Percentiles rank a stretch among this genome's conserved stretches.
Conservation (phyloP, 768 basidiomycete species). For the Podaxis rugospora region DNA sequence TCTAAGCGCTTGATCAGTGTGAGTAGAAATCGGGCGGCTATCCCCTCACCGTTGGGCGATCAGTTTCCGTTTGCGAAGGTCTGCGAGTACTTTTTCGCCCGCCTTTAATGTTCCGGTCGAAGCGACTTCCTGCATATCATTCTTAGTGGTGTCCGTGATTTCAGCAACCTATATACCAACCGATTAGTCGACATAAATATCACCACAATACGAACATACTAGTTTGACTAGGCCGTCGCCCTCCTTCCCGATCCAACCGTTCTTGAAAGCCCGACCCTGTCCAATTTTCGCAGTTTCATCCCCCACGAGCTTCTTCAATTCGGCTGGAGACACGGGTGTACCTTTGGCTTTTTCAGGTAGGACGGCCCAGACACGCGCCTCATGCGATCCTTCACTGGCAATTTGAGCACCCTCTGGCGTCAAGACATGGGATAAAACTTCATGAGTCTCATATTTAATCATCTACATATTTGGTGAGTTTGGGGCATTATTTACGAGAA, state of each 20-base stretch:
- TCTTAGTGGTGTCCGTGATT: slow-evolving; percentile 72
- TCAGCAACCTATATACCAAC: slow-evolving; percentile 42
- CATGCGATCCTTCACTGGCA: slow-evolving; percentile 82
- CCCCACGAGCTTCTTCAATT: slow-evolving; percentile 74
- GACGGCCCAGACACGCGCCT: slow-evolving; percentile 90
- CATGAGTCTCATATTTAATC: slow-evolving; percentile 76
- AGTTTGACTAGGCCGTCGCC: slow-evolving; percentile 82
- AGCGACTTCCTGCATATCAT: slow-evolving; percentile 69
- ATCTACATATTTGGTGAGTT: slow-evolving; percentile 48
- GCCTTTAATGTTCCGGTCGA: slow-evolving; percentile 65
- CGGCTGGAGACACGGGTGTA: slow-evolving; percentile 55
- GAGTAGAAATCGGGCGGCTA: background rate
- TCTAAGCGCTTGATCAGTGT: slow-evolving; percentile 36
- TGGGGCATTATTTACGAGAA: background rate
- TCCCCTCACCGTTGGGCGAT: slow-evolving; percentile 66
- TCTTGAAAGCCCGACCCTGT: slow-evolving; percentile 94
- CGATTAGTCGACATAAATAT: slow-evolving; percentile 11
- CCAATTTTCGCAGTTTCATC: slow-evolving; percentile 90
- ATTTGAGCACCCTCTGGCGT: slow-evolving; percentile 84
- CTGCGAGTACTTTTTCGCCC: slow-evolving; percentile 81
- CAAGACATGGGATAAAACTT: slow-evolving; percentile 66
- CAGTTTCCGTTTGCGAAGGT: slow-evolving; percentile 90
- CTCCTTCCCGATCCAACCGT: slow-evolving; percentile 93
- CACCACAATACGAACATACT: slow-evolving; percentile 34
- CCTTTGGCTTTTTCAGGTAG: slow-evolving; percentile 71